phyloP scores from a whole-genome alignment of 2,329 filamentous ascomycete genomes.

The Ascomycota sp. region DNA sequence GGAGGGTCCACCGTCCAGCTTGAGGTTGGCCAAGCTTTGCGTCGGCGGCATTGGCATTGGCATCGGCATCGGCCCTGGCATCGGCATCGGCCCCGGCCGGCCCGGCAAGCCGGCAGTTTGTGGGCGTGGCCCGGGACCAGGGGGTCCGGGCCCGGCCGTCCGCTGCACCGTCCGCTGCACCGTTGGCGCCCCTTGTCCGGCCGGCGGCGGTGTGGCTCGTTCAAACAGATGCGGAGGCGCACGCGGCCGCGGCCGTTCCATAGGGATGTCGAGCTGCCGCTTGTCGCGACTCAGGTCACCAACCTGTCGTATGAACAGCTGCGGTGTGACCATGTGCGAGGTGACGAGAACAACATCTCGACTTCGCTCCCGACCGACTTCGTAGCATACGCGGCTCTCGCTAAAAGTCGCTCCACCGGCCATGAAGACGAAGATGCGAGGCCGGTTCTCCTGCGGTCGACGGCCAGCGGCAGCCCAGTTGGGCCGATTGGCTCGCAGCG shows the following conservation, averaged over 20 bases:
- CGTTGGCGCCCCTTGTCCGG: no score
- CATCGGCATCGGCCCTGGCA: neutral
- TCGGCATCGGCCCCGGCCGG: no score
- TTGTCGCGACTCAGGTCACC: conserved; percentile 57
- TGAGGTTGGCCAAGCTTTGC: conserved; percentile 25
- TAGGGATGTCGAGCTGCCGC: conserved; percentile 55
- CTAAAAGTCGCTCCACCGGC: conserved; percentile 88
- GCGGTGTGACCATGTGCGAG: conserved; percentile 78
- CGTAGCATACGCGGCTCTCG: conserved; percentile 74
- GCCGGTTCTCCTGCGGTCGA: conserved; percentile 52
- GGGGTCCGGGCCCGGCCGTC: no score
- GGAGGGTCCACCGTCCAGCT: conserved; percentile 12
- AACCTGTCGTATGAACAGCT: conserved; percentile 62
- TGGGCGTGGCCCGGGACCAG: no score
- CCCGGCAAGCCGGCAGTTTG: no score
- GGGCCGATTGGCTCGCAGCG: conserved; percentile 73
- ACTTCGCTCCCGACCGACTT: conserved; percentile 47
- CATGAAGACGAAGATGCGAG: conserved; percentile 83
- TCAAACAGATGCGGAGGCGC: conserved; percentile 76
- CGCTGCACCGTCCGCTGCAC: no score
- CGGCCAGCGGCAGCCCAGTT: conserved; percentile 79
- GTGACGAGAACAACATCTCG: conserved; percentile 75
- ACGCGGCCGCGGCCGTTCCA: conserved; percentile 56
- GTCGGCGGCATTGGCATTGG: neutral
- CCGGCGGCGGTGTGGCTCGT: conserved; percentile 32